Conservation (phyloP, 305 asterid genomes). For the Fraxinus floribunda region DNA sequence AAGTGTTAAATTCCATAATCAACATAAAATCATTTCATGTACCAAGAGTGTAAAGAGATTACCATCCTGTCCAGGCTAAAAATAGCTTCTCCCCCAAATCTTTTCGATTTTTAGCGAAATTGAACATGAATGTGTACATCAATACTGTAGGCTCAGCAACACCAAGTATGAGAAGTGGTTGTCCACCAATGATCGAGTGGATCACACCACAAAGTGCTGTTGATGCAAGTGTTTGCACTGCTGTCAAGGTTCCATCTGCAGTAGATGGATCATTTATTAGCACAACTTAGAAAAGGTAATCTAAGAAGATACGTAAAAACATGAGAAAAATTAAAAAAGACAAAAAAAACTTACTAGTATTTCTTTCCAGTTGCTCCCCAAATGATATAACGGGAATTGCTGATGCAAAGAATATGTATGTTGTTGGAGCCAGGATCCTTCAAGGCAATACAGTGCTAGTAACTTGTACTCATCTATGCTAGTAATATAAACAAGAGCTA, state of each 20-base stretch:
- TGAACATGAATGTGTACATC: constrained; percentile 95
- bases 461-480: too few relatives aligned
- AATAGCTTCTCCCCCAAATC: constrained; percentile 76
- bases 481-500: too few relatives aligned
- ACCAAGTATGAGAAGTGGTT: constrained; percentile 89
- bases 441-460: constrained; percentile 19
- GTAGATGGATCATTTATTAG: neutral
- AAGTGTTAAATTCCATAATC: constrained; percentile 21
- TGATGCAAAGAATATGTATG: constrained; percentile 97
- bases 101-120: constrained; percentile 78
- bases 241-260: constrained; percentile 85
- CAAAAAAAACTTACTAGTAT: constrained; percentile 48
- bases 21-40: constrained; percentile 15
- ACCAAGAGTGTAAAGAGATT: constrained; percentile 19
- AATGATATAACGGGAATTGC: constrained; percentile 96
- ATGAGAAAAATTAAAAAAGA: constrained; percentile 6
- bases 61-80: constrained; percentile 98
- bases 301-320: neutral
- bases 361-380: constrained; percentile 92
- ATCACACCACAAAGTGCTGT: constrained; percentile 91
- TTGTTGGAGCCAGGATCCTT: constrained; percentile 96
- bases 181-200: constrained; percentile 94
- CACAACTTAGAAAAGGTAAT: constrained; percentile 9
- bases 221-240: constrained; percentile 94
- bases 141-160: constrained; percentile 98